Evolutionary conservation across 352 stramenopile species (phyloP).

Genomic region (Phytophthora quininea): DNA sequence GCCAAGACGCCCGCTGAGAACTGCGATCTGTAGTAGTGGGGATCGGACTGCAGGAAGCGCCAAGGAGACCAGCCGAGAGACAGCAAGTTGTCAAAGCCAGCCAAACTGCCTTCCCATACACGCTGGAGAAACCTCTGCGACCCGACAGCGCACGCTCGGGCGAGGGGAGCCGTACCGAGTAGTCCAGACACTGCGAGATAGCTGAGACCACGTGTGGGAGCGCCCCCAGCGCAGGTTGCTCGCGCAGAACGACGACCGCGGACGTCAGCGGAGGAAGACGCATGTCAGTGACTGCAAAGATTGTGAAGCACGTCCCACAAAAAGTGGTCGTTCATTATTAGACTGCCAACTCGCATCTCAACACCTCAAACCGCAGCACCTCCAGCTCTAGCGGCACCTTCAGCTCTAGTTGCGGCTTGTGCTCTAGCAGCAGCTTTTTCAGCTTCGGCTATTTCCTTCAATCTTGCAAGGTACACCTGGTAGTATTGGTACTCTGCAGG

Average conservation of each 20-base stretch:
- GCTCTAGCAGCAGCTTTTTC: no score
- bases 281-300: background rate
- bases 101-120: constrained; percentile 20
- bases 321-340: no score
- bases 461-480: no score
- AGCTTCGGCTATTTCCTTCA: no score
- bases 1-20: constrained; percentile 29
- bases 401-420: no score
- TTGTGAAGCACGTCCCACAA: no score
- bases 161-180: constrained; percentile 24
- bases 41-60: constrained; percentile 20
- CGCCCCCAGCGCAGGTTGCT: constrained; percentile 14
- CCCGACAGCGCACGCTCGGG: constrained; percentile 18
- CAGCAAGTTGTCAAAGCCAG: no score
- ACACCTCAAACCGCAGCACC: no score
- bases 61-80: constrained; percentile 17
- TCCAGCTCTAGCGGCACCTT: no score
- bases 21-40: constrained; percentile 24
- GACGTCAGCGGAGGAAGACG: constrained; percentile 13
- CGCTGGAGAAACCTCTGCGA: constrained; percentile 23
- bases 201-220: constrained; percentile 23
- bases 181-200: constrained; percentile 33
- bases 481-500: no score
- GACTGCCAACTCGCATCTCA: no score
- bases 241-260: constrained; percentile 18